Base-by-base conservation (phyloP, 805 yeast species). In the Hanseniaspora nectarophila region DNA sequence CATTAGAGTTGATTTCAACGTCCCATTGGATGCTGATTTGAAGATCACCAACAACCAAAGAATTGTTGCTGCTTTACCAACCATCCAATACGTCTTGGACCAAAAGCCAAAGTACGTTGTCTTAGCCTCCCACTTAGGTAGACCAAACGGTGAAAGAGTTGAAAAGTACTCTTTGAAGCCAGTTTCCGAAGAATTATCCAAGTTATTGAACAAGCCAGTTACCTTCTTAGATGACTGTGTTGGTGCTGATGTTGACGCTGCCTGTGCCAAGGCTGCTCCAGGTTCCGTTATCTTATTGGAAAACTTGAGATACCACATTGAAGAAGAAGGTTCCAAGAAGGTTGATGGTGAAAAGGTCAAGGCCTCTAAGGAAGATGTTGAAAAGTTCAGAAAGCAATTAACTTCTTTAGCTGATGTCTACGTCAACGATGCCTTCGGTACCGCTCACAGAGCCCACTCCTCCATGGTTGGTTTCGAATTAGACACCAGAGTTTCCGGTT, bases 371-470 rank as follows among this genome's bases (percentile, higher is more conserved):
- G 95, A 77, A 64, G 85, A 71, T 59, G 97, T 92, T 61, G 81
- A 75, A 67, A 78, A 73, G 62, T 92, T 92, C 85, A 86, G 98
- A 80, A 67, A 79, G 65, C 81, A 85, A 67, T 81, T 92, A 73
- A 85, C 95, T 63, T 73, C 88, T 54, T 77, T 92, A 65, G 97
- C 97, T 61, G 99, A 92, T 66, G 95, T 92, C 59, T 92, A 92
- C 77, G 80, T 92, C 70, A 83, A 92, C 75, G 99, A 92, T 70
- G 97, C 97, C 55, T 92, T 92, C 66, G 98, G 98, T 71, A 92
- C 98, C 58, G 97, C 97, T 54, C 99, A 92, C 84, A 87, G 98
- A 78, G 98, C 98, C 58, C 98, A 92, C 78, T 88, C 97, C 53
- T 92, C 98, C 45, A 90, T 92, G 89, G 99, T 92, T 65, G 99